Evolutionary conservation across 306 rosid species (phyloP), one percentile per base, ranked within the genome.

Genomic region (Dalbergia cultrata): DNA sequence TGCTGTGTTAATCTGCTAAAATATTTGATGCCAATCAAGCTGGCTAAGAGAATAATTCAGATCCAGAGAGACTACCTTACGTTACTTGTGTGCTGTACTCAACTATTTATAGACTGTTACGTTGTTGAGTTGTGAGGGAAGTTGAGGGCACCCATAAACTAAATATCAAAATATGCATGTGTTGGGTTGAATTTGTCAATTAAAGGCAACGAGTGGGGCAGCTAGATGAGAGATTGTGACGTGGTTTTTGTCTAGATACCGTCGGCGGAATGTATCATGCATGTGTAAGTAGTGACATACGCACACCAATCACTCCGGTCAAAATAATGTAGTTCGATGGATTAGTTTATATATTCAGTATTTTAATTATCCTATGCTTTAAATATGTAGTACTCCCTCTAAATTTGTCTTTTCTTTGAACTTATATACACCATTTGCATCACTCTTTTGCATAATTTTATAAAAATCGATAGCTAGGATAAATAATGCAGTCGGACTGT

Each of bases 191-290:
- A 18, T 52, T 26, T 2, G 70, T 81, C 87, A 87, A 79, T 19
- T 64, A 81, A 78, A 78, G 86, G 3, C 84, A 81, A 77, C 90
- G 22, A 53, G 62, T 22, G 81, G 81, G 80, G 85, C 77, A 53
- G 73, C 76, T 45, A 52, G 66, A 45, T 21, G 0, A 17, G 2
- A 9, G 50, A 73, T 79, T 73, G 78, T 71, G 74, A 80, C 78
- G 14, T 26, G 41, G 14, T 72, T 72, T 86, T 77, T 84, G 86
- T 90, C 90, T 39, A 77, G 74, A 13, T 16, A 85, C 88, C 80
- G 89, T 92, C 92, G 89, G 94, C 92, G 82, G 39, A 65, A 61
- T 59, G 71, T 14, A 14, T 58, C 6, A 39, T 26, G 59, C 26
- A 54, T 54, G 26, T 54, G 74, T 67, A 72, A 7, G 50, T 65